Evolutionary conservation across 2,329 filamentous ascomycete species (phyloP).

Genomic region (Colletotrichum tofieldiae): DNA sequence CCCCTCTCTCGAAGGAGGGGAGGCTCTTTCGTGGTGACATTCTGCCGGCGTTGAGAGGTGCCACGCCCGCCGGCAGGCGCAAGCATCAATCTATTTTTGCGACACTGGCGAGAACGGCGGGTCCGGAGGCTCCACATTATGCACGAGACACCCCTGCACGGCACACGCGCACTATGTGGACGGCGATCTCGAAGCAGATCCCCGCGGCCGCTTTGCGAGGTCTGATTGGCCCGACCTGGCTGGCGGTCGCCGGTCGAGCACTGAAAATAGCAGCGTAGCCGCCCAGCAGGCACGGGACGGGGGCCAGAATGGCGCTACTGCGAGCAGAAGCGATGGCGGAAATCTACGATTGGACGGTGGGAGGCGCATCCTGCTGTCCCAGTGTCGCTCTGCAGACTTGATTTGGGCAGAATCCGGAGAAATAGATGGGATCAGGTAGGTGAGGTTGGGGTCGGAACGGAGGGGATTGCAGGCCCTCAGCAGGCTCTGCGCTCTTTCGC

Average conservation of each 20-base stretch:
- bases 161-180: constrained; percentile 21
- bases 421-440: neutral
- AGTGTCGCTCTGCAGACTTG: neutral
- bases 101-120: constrained; percentile 34
- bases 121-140: constrained; percentile 18
- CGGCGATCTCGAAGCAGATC: constrained; percentile 32
- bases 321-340: constrained; percentile 6
- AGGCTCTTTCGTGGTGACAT: neutral
- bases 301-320: constrained; percentile 21
- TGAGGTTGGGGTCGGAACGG: neutral
- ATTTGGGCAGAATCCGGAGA: neutral
- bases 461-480: neutral
- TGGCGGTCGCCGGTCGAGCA: constrained; percentile 1
- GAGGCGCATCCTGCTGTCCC: neutral
- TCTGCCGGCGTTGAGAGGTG: neutral
- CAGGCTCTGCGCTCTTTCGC: neutral
- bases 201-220: neutral
- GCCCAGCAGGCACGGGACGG: constrained; percentile 14
- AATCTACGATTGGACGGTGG: constrained; percentile 36
- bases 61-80: neutral
- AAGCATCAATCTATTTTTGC: constrained; percentile 40
- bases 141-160: constrained; percentile 24
- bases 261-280: constrained; percentile 42
- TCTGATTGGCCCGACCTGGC: constrained; percentile 8
- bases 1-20: neutral